These are phyloP conservation scores for Penicillium angulare DNA, from an alignment of 495 filamentous ascomycete genomes.

Conservation along the genomic window DNA sequence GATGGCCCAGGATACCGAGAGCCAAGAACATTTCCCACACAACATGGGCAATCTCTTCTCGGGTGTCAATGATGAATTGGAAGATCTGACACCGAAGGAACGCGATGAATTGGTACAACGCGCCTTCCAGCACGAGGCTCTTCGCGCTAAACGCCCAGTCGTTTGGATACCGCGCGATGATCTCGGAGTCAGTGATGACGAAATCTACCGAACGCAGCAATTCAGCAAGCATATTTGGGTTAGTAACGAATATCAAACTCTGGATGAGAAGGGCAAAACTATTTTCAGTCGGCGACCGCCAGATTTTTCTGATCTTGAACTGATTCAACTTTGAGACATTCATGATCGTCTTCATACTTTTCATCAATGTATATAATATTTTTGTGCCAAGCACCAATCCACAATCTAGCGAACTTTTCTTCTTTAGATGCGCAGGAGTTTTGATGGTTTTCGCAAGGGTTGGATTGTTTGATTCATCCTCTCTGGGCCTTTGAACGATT, in stretches of 20 bases:
- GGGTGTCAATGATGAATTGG: conserved; percentile 85
- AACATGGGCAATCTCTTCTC: conserved; percentile 76
- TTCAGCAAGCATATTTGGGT: conserved; percentile 88
- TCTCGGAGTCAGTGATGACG: conserved; percentile 87
- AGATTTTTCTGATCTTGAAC: conserved; percentile 87
- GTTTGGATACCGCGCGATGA: conserved; percentile 96
- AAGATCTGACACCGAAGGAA: conserved; percentile 90
- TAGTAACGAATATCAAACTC: conserved; percentile 83
- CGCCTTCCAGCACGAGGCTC: conserved; percentile 87
- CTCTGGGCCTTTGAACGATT: no score
- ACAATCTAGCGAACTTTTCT: no score
- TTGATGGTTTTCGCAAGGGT: no score
- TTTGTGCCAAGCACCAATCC: no score
- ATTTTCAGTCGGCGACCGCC: conserved; percentile 86
- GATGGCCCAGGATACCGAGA: conserved; percentile 57
- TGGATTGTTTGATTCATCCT: no score
- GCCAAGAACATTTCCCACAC: conserved; percentile 53
- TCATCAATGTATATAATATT: no score
- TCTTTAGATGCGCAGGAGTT: no score
- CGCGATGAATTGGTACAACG: conserved; percentile 82
- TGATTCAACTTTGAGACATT: conserved; percentile 68
- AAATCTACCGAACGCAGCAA: conserved; percentile 71
- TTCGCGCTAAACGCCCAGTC: conserved; percentile 80
- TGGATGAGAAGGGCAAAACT: conserved; percentile 82
- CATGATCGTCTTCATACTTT: neutral